A percentile compares a stretch with the other conserved stretches of the same genome.
Conservation (phyloP, 2,329 filamentous ascomycete genomes). For the Alternaria incomplexa region DNA sequence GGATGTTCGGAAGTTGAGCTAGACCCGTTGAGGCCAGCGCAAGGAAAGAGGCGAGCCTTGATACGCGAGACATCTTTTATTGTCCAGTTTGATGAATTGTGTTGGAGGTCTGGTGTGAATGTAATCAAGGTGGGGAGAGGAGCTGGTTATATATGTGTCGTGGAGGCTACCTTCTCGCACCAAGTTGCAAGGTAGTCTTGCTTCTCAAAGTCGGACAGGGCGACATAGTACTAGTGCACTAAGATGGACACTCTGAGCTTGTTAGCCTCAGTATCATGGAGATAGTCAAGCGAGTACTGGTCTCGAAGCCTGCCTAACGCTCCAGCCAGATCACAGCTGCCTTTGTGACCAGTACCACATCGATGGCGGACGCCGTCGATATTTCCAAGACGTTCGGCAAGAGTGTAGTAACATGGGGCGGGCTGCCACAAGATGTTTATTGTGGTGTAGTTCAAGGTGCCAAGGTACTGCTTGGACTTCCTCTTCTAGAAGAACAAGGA, state of each 20-base stretch:
- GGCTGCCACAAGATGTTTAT: neutral
- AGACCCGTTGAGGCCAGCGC: conserved; percentile 24
- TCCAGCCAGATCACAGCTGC: neutral
- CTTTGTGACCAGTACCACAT: conserved; percentile 3
- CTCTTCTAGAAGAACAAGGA: conserved; percentile 1
- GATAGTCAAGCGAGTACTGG: conserved; percentile 3
- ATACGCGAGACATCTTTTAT: conserved; percentile 26
- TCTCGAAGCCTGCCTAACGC: conserved; percentile 9
- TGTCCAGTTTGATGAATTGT: neutral
- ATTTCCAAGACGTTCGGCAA: conserved; percentile 33
- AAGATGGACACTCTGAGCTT: neutral
- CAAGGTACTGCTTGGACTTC: neutral
- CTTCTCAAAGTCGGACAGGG: neutral
- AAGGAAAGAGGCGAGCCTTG: conserved; percentile 20
- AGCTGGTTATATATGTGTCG: conserved; percentile 18
- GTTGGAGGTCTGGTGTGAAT: neutral
- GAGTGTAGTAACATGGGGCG: neutral
- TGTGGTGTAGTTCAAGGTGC: neutral
- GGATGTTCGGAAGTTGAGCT: conserved; percentile 31
- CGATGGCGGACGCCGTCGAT: conserved; percentile 25
- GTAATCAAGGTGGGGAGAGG: neutral
- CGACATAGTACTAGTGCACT: neutral
- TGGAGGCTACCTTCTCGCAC: neutral
- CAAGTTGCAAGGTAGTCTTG: neutral
- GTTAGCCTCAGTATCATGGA: neutral